Evolutionary conservation across 805 yeast genomes (phyloP).

Genomic region (Metschnikowia hibisci): DNA sequence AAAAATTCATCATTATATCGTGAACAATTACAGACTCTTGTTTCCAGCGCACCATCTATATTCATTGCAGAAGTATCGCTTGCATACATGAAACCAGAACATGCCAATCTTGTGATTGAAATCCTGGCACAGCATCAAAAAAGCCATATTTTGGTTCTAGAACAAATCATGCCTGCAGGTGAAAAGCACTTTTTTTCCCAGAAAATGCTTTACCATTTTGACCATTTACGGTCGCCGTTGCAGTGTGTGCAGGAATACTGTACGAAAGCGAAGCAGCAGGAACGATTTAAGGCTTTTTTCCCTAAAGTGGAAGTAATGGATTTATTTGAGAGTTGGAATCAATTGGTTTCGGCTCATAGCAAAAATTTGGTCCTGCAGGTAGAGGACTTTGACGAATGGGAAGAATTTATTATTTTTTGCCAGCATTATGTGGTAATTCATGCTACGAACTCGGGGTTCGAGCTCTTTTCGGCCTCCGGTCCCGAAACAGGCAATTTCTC

Average conservation of each 20-base stretch:
- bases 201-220: slow-evolving; percentile 72
- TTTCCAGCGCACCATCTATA: slow-evolving; percentile 40
- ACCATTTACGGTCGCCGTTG: slow-evolving; percentile 61
- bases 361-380: slow-evolving; percentile 43
- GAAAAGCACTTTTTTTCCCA: slow-evolving; percentile 61
- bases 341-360: slow-evolving; percentile 34
- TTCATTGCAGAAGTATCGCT: slow-evolving; percentile 81
- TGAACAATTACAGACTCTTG: slow-evolving; percentile 23
- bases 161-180: slow-evolving; percentile 69
- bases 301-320: slow-evolving; percentile 47
- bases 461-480: background rate
- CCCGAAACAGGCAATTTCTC: background rate
- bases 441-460: slow-evolving; percentile 43
- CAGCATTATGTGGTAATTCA: slow-evolving; percentile 72
- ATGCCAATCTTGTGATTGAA: slow-evolving; percentile 59
- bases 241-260: slow-evolving; percentile 61
- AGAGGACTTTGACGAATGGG: slow-evolving; percentile 81
- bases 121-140: slow-evolving; percentile 44
- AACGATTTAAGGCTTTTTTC: slow-evolving; percentile 51
- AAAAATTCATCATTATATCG: slow-evolving; percentile 42
- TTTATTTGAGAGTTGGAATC: slow-evolving; percentile 56
- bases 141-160: slow-evolving; percentile 62
- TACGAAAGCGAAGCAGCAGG: slow-evolving; percentile 43
- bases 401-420: slow-evolving; percentile 70
- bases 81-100: slow-evolving; percentile 69